Base-by-base conservation (phyloP, 495 filamentous ascomycete genomes). In the Platismatia glauca region DNA sequence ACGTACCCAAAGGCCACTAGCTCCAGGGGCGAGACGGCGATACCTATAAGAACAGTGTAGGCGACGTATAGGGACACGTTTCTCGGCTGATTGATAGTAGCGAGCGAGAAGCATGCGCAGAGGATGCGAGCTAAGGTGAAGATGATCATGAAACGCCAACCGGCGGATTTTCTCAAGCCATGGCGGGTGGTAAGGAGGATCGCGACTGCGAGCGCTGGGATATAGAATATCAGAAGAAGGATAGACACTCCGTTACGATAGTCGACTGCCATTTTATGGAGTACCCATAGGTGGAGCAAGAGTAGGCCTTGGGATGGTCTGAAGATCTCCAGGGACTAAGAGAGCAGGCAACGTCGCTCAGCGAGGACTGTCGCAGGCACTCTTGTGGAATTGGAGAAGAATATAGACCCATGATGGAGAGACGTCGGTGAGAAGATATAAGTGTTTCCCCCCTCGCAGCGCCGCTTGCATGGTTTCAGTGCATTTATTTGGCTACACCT, bases 81-180 rank as follows among this genome's bases (percentile, higher is more conserved):
- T 11, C 29, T 63, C 27, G 67, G 66, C n/a, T 72, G 41, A 48
- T 44, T 60, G 66, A 78, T 75, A 37, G 73, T 75, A 31, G 71
- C 72, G 5, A 79, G 71, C 39, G 78, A 65, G 61, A 76, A 71
- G 58, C 59, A 58, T 33, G 70, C 66, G 29, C 73, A 72, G 18
- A 79, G 68, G 43, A 79, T 69, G 33, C 76, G 74, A 16, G 67
- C 57, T 3, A 79, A 59, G 24, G 67, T 58, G 62, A 79, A 78
- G 20, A 71, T 64, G 13, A 72, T 59, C n/a, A 79, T 65, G 67
- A 76, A 76, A 13, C 70, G 31, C 65, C 73, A 79, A 22, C 75
- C 76, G 12, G 68, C 55, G 38, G 60, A 70, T 55, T 59, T 67
- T n/a, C 65, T 62, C 34, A 78, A 67, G 31, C 76, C 76, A 71